phyloP scores from a whole-genome alignment of 371 early-diverging fungal genomes.

The Coemansia sp. region DNA sequence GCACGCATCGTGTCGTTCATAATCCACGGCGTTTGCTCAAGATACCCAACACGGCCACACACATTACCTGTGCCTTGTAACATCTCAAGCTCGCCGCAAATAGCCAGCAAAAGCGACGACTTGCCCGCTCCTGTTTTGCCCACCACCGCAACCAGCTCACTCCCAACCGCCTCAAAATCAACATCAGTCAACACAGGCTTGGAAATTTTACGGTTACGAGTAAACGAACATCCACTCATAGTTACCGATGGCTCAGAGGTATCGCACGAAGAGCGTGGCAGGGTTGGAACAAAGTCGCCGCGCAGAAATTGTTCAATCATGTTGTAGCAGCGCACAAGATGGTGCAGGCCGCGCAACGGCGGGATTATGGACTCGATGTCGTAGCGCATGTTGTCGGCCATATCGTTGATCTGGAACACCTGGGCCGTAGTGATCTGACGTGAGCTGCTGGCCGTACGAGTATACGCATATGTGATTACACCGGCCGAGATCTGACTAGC shows the following conservation, averaged over 20 bases:
- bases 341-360: slow-evolving; percentile 9
- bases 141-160: slow-evolving; percentile 32
- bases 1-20: slow-evolving; percentile 88
- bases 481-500: slow-evolving; percentile 46
- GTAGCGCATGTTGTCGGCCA: slow-evolving; percentile 13
- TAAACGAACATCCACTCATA: slow-evolving; percentile 8
- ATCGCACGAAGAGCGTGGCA: slow-evolving; percentile 58
- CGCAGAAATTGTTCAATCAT: slow-evolving; percentile 17
- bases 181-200: slow-evolving; percentile 8
- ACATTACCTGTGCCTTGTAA: slow-evolving; percentile 42
- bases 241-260: slow-evolving; percentile 41
- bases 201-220: neutral
- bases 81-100: slow-evolving; percentile 50
- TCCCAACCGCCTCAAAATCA: neutral
- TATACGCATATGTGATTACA: slow-evolving; percentile 15
- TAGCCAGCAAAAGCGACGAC: slow-evolving; percentile 42
- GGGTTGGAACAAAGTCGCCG: slow-evolving; percentile 23
- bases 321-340: slow-evolving; percentile 3
- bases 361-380: neutral
- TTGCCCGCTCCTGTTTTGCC: slow-evolving; percentile 50
- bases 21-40: slow-evolving; percentile 93
- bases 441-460: slow-evolving; percentile 24
- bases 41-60: slow-evolving; percentile 67
- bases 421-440: slow-evolving; percentile 22
- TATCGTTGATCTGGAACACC: slow-evolving; percentile 19